Percentiles rank a stretch among this genome's conserved stretches.
These are phyloP conservation scores for Bryopsis sp. DNA, from an alignment of 139 green algal genomes.

Conservation along the genomic window DNA sequence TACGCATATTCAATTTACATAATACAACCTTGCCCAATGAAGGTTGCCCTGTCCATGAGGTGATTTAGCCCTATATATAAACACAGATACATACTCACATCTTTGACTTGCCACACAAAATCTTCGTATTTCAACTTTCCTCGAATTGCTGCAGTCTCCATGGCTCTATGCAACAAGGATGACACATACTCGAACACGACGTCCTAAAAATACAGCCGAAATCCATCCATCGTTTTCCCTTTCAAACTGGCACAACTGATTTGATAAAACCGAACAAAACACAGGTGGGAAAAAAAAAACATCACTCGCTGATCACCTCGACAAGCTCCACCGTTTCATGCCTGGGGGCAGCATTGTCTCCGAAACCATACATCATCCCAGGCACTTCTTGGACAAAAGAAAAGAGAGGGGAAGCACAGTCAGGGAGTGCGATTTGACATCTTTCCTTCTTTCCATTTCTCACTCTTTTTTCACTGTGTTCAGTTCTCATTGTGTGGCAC, in stretches of 20 bases:
- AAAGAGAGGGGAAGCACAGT: not conserved
- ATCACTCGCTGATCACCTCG: conserved; percentile 4
- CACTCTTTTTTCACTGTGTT: not conserved
- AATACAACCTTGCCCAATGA: no score
- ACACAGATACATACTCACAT: not conserved
- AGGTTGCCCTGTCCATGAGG: no score
- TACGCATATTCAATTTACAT: no score
- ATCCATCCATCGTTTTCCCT: no score
- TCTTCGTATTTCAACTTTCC: conserved; percentile 20
- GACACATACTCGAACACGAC: conserved; percentile 21
- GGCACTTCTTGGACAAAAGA: not conserved
- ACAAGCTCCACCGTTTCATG: conserved; percentile 19
- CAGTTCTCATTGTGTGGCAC: not conserved
- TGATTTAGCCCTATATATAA: no score
- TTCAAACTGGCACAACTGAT: no score
- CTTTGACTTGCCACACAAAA: conserved; percentile 12
- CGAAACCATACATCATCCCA: conserved; percentile 20
- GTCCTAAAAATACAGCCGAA: no score
- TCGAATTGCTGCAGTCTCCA: conserved; percentile 12
- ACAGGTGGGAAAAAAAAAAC: no score
- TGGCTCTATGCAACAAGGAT: conserved; percentile 1
- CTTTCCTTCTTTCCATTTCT: not conserved
- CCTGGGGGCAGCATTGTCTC: conserved; percentile 7
- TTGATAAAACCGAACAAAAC: no score
- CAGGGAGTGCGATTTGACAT: no score